Evolutionary conservation across 1,139 yeast species (phyloP).

Genomic region (Sugiyamaella paludigena): DNA sequence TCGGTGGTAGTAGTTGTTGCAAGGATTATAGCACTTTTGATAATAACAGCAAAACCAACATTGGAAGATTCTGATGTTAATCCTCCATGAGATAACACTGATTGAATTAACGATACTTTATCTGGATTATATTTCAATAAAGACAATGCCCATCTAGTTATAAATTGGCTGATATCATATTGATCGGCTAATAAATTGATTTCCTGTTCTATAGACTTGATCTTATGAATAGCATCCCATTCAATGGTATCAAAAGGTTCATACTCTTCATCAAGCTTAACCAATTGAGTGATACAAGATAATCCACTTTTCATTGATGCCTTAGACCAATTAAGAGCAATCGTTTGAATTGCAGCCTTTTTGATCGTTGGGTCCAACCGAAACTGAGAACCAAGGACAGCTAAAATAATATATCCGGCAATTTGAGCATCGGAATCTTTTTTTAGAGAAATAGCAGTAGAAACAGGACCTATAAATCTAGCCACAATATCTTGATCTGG

Average conservation of each 20-base stretch:
- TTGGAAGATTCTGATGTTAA: conserved; percentile 19
- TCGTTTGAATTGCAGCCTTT: conserved; percentile 67
- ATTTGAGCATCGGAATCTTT: conserved; percentile 64
- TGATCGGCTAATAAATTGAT: conserved; percentile 29
- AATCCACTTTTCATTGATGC: conserved; percentile 38
- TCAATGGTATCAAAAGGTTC: conserved; percentile 25
- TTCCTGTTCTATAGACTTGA: conserved; percentile 27
- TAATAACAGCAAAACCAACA: conserved; percentile 14
- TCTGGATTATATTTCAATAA: conserved; percentile 26
- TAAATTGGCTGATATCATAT: conserved; percentile 34
- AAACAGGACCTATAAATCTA: conserved; percentile 48
- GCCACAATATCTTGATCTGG: conserved; percentile 40
- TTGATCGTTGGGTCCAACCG: conserved; percentile 64
- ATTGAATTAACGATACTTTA: conserved; percentile 26
- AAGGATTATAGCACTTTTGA: conserved; percentile 15
- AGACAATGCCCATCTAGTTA: conserved; percentile 32
- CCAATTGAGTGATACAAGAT: conserved; percentile 41
- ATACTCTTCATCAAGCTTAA: conserved; percentile 21
- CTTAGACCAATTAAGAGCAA: conserved; percentile 48
- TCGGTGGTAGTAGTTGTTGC: conserved; percentile 8
- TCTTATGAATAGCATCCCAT: conserved; percentile 28
- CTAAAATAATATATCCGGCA: conserved; percentile 76
- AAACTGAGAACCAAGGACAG: conserved; percentile 73
- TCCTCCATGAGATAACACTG: conserved; percentile 28
- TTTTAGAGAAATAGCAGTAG: conserved; percentile 33